Percentiles rank a stretch among this genome's conserved stretches.
Conservation (phyloP, 2,329 filamentous ascomycete genomes). For the Aureobasidium melanogenum region DNA sequence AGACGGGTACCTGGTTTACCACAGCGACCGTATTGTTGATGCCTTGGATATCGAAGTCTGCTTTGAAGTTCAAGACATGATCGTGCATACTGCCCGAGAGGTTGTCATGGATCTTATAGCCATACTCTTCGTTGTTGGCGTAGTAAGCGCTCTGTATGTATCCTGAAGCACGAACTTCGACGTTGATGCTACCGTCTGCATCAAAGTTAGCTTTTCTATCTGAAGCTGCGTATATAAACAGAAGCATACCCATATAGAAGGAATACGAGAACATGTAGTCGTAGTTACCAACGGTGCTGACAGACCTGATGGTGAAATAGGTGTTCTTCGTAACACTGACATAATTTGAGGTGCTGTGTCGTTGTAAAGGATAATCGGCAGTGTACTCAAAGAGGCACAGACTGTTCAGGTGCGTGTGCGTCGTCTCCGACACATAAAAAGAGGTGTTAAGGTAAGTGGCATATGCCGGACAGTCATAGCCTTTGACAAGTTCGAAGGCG, state of each 20-base stretch:
- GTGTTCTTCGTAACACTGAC: conserved; percentile 38
- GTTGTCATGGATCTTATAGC: conserved; percentile 41
- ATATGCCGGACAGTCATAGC: conserved; percentile 45
- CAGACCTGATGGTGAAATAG: conserved; percentile 36
- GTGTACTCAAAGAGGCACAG: conserved; percentile 49
- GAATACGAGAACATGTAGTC: conserved; percentile 42
- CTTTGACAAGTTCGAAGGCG: conserved; percentile 37
- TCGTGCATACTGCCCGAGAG: conserved; percentile 46
- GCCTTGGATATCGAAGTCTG: conserved; percentile 45
- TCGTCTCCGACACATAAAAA: conserved; percentile 37
- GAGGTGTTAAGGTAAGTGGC: conserved; percentile 42
- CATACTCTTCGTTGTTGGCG: conserved; percentile 38
- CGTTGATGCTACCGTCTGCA: conserved; percentile 40
- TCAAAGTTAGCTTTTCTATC: neutral
- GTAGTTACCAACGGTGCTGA: conserved; percentile 46
- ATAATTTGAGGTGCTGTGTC: conserved; percentile 36
- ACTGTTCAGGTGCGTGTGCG: conserved; percentile 38
- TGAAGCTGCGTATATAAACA: neutral
- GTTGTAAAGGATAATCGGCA: conserved; percentile 40
- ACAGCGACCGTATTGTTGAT: conserved; percentile 36
- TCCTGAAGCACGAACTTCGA: conserved; percentile 44
- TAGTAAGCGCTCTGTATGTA: conserved; percentile 45
- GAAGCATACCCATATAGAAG: conserved; percentile 31
- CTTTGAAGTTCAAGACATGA: conserved; percentile 49
- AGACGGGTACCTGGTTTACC: conserved; percentile 22